phyloP scores from a whole-genome alignment of 2,329 filamentous ascomycete species.

The Nemania sp. region DNA sequence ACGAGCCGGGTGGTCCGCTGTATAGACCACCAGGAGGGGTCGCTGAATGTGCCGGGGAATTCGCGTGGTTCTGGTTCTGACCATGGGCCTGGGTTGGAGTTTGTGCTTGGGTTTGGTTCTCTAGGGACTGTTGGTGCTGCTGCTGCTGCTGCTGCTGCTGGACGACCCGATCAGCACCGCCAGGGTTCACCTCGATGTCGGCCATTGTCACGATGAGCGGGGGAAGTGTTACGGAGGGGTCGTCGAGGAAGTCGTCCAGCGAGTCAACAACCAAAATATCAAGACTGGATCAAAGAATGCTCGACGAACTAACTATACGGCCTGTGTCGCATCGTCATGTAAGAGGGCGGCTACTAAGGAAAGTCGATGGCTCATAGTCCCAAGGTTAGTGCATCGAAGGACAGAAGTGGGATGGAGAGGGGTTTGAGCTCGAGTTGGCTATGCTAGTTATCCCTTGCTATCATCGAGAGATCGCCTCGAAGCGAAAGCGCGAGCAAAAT shows the following conservation, averaged over 20 bases:
- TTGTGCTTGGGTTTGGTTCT: background rate
- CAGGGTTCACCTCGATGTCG: constrained; percentile 24
- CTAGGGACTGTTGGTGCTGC: constrained; percentile 1
- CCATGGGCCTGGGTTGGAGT: constrained; percentile 4
- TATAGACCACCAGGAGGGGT: constrained; percentile 16
- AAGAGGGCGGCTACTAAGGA: background rate
- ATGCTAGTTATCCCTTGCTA: background rate
- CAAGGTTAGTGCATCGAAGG: background rate
- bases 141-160: constrained; percentile 17
- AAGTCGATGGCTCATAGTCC: constrained; percentile 5
- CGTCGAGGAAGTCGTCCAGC: constrained; percentile 4
- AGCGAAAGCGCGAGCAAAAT: too few species aligned
- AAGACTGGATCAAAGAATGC: constrained; percentile 7
- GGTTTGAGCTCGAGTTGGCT: too few species aligned
- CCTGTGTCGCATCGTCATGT: constrained; percentile 22
- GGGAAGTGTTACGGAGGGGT: background rate
- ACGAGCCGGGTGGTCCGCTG: constrained; percentile 5
- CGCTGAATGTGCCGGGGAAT: constrained; percentile 19
- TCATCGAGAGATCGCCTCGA: too few species aligned
- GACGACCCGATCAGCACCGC: constrained; percentile 12
- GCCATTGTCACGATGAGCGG: constrained; percentile 25
- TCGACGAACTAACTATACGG: constrained; percentile 1
- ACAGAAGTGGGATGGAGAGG: too few species aligned
- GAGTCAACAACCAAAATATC: constrained; percentile 10
- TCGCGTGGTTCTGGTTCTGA: constrained; percentile 20